phyloP scores from a whole-genome alignment of 1,284 basidiomycete genomes.

The Cystobasidium sp. region DNA sequence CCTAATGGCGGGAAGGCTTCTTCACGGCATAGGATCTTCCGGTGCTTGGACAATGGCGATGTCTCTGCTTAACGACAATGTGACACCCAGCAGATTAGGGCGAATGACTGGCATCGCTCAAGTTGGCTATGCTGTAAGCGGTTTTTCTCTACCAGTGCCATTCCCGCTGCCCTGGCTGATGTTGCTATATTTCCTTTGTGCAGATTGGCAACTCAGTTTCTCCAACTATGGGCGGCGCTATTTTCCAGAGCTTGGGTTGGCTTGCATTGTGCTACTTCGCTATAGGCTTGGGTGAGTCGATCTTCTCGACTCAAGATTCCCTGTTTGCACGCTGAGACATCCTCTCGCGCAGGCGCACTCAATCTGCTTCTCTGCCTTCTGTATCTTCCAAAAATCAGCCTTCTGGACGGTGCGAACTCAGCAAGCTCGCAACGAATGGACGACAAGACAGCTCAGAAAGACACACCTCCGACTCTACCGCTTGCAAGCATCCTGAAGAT shows the following conservation, averaged over 20 bases:
- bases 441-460: not conserved
- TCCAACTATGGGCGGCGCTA: conserved; percentile 29
- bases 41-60: conserved; percentile 26
- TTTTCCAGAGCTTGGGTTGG: conserved; percentile 28
- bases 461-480: not conserved
- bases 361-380: conserved; percentile 1
- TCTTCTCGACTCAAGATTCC: not conserved
- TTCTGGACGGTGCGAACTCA: not conserved
- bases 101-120: conserved; percentile 10
- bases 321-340: not conserved
- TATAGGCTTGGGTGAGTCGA: conserved; percentile 14
- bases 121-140: conserved; percentile 30
- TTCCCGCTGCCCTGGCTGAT: not conserved
- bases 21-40: conserved; percentile 34
- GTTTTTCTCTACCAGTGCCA: not conserved
- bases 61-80: conserved; percentile 24
- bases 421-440: not conserved
- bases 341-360: not conserved
- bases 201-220: conserved; percentile 28
- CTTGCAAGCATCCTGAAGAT: not conserved
- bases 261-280: conserved; percentile 19
- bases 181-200: not conserved
- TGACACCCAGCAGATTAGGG: not conserved
- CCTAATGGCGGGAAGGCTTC: conserved; percentile 10
- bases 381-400: not conserved